Conservation (phyloP, 345 rosid species). For the Cardamine occulta region DNA sequence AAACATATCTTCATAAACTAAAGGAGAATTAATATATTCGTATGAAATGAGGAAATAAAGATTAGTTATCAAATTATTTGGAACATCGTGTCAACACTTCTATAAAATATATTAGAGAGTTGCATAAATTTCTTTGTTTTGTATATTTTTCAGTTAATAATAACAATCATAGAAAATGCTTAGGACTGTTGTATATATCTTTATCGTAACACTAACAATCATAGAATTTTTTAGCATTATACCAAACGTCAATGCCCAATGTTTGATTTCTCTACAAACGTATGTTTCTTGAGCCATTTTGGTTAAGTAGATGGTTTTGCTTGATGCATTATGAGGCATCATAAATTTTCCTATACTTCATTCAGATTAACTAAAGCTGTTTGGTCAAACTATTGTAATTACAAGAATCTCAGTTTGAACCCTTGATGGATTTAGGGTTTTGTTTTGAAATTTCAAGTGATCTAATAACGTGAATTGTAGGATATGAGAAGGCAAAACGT, state of each 20-base stretch:
- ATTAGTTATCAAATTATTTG: not conserved
- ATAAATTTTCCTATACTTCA: not conserved
- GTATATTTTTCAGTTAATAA: not conserved
- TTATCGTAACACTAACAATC: not conserved
- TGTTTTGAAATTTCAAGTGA: constrained; percentile 23
- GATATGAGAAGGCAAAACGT: constrained; percentile 8
- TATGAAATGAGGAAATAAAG: no score
- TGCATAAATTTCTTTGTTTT: no score
- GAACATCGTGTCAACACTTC: not conserved
- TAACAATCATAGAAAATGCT: no score
- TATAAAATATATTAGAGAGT: no score
- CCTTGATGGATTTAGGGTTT: not conserved
- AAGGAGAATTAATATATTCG: no score
- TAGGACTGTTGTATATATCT: not conserved
- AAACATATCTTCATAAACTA: not conserved
- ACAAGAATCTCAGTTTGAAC: not conserved
- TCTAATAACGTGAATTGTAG: not conserved
- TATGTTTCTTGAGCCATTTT: not conserved
- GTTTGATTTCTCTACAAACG: not conserved
- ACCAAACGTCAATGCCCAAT: not conserved
- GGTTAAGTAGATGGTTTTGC: not conserved
- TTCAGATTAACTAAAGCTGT: not conserved
- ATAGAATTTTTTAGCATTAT: not conserved
- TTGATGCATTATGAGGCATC: constrained; percentile 14
- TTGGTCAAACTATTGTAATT: not conserved